Evolutionary conservation across 805 yeast species (phyloP), one percentile per base, ranked within the genome.

Genomic region (Middelhovenomyces tepae): DNA sequence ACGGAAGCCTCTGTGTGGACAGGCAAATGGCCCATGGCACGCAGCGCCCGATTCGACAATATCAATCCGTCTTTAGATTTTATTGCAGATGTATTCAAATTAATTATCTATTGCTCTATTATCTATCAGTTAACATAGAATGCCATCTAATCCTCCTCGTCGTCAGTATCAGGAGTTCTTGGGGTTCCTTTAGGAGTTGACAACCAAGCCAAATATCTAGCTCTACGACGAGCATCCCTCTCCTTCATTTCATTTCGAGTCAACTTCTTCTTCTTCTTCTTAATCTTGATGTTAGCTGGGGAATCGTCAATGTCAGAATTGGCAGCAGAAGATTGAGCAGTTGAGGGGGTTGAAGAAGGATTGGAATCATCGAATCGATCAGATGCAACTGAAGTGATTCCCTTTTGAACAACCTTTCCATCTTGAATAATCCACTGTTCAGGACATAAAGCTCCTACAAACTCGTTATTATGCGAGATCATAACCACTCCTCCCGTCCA

Each of bases 401-500:
- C 94, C 65, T 78, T 82, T 49, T 79, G 85, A 16, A 82, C 81
- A 65, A 89, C 77, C 39, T 71, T 71, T 57, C 97, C 97, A 52
- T 87, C 81, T 57, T 85, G 94, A 37, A 89, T 94, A 48, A 81
- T 75, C 98, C 98, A 89, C 62, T 87, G 96, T 65, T 89, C 98
- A 23, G 97, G 97, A 60, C 97, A 87, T 50, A 89, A 64, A 4
- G 97, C 97, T 35, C 96, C 94, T 27, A 87, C 95, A 47, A 89
- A 89, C 62, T 89, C 98, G 52, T 78, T 79, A 67, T 89, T 89
- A 67, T 89, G 98, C 43, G 97, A 87, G 63, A 89, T 89, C 94
- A 89, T 84, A 38, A 89, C 93, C 42, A 89, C 97, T 65, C 96
- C 97, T 56, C 98, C 98, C 43, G 74, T 62, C 97, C 97, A 89